These are phyloP conservation scores for Grammothele lineata DNA, from an alignment of 768 basidiomycete genomes.

Conservation along the genomic window DNA sequence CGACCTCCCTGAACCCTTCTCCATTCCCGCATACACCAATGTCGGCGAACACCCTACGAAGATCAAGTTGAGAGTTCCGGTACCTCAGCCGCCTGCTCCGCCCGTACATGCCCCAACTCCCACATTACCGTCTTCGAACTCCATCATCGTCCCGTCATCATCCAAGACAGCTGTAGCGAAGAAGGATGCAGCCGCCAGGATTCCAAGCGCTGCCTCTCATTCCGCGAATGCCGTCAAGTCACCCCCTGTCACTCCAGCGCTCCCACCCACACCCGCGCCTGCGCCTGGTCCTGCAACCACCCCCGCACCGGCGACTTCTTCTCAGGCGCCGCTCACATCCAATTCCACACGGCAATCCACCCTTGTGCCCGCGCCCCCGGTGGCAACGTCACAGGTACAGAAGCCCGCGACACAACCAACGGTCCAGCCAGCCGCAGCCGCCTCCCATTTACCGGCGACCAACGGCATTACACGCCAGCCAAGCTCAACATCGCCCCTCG, in stretches of 20 bases:
- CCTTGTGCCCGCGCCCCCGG: too few relatives aligned
- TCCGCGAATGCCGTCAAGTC: conserved; percentile 6
- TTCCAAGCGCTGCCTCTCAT: neutral
- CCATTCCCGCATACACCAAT: conserved; percentile 53
- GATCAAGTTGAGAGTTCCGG: conserved; percentile 71
- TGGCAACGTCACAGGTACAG: too few relatives aligned
- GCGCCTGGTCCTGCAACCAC: conserved; percentile 17
- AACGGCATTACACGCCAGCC: too few relatives aligned
- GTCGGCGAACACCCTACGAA: conserved; percentile 46
- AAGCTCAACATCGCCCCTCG: conserved; percentile 6
- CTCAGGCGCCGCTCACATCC: conserved; percentile 15
- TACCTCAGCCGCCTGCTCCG: conserved; percentile 37
- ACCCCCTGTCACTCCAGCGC: conserved; percentile 4
- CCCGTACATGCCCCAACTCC: conserved; percentile 6
- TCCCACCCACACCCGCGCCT: conserved; percentile 19
- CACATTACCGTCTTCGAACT: conserved; percentile 9
- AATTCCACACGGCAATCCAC: too few relatives aligned
- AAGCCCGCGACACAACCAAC: too few relatives aligned
- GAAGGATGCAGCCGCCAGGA: too few relatives aligned
- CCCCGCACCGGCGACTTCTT: conserved; percentile 21
- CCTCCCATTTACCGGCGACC: too few relatives aligned
- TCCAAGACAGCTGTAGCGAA: neutral
- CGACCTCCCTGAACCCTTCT: conserved; percentile 64
- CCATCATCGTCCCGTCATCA: neutral
- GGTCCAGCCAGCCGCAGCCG: too few relatives aligned